Evolutionary conservation across 257 asterid species (phyloP).

Genomic region (Ocimum tenuiflorum): DNA sequence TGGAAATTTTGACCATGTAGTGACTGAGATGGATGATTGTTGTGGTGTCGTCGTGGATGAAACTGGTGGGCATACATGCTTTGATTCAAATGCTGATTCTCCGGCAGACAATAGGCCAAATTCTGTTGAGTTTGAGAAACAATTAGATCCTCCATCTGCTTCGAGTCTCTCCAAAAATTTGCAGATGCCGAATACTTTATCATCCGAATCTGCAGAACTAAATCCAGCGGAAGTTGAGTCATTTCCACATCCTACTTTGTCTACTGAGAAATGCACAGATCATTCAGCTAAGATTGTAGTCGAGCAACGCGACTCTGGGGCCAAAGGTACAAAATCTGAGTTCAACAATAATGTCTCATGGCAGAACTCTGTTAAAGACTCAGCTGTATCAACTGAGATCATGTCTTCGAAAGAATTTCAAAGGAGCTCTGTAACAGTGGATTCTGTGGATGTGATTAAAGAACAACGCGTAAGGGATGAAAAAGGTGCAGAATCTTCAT

Average conservation of each 20-base stretch:
- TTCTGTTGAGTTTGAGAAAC: conserved; percentile 38
- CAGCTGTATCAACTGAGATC: conserved; percentile 57
- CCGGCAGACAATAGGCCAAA: conserved; percentile 33
- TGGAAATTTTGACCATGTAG: conserved; percentile 34
- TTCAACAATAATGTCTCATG: conserved; percentile 33
- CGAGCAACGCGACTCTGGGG: conserved; percentile 28
- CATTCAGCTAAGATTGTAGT: conserved; percentile 24
- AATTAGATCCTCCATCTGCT: conserved; percentile 36
- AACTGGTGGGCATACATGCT: conserved; percentile 32
- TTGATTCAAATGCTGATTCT: conserved; percentile 37
- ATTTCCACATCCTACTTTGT: conserved; percentile 25
- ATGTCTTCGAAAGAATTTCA: conserved; percentile 44
- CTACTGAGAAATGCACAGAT: conserved; percentile 27
- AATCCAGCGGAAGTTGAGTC: conserved; percentile 22
- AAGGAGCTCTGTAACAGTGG: conserved; percentile 47
- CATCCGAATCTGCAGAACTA: conserved; percentile 27
- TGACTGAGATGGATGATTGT: conserved; percentile 30
- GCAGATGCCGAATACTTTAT: conserved; percentile 30
- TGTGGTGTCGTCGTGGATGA: conserved; percentile 43
- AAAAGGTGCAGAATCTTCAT: conserved; percentile 60
- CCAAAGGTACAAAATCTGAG: conserved; percentile 38
- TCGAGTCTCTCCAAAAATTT: conserved; percentile 42
- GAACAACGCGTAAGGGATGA: conserved; percentile 38
- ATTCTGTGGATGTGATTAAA: conserved; percentile 40
- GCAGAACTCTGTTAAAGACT: conserved; percentile 47